These are phyloP conservation scores for Aspergillus quadrilineatus DNA, from an alignment of 2,329 filamentous ascomycete species.

Conservation along the genomic window DNA sequence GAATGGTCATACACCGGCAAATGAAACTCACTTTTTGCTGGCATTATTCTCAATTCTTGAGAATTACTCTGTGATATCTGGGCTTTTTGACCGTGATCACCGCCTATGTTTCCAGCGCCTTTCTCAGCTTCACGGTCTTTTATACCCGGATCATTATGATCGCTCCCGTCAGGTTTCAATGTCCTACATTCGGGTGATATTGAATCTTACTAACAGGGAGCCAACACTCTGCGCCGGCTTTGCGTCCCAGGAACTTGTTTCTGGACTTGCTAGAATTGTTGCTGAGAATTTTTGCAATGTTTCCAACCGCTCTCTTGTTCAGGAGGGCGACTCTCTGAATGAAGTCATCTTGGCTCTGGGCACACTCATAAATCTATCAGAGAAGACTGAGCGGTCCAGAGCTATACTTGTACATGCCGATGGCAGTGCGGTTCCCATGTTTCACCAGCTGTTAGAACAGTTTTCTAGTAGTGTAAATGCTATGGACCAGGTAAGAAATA, in stretches of 20 bases:
- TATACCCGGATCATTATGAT: slow-evolving; percentile 28
- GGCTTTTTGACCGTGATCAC: slow-evolving; percentile 27
- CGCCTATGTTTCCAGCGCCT: slow-evolving; percentile 31
- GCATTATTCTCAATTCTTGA: slow-evolving; percentile 40
- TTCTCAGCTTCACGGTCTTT: slow-evolving; percentile 38
- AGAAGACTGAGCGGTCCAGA: slow-evolving; percentile 68
- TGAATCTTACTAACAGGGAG: slow-evolving; percentile 86
- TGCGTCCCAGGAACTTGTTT: slow-evolving; percentile 45
- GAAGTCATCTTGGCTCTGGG: slow-evolving; percentile 75
- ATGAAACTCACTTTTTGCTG: slow-evolving; percentile 27
- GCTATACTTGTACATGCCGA: slow-evolving; percentile 45
- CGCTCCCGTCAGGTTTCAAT: slow-evolving; percentile 30
- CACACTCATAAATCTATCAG: slow-evolving; percentile 82
- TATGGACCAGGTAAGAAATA: slow-evolving; percentile 63
- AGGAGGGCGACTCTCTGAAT: slow-evolving; percentile 63
- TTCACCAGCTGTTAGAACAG: slow-evolving; percentile 61
- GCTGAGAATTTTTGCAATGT: slow-evolving; percentile 33
- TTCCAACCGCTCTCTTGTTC: slow-evolving; percentile 29
- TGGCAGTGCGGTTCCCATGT: slow-evolving; percentile 42
- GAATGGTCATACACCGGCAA: slow-evolving; percentile 2
- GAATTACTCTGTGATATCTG: slow-evolving; percentile 33
- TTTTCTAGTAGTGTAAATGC: slow-evolving; percentile 68
- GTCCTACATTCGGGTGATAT: slow-evolving; percentile 65
- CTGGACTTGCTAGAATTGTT: slow-evolving; percentile 38
- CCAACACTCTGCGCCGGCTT: slow-evolving; percentile 67